phyloP scores from a whole-genome alignment of 2,329 filamentous ascomycete species.

The Ophiocordyceps camponoti-rufipedis region DNA sequence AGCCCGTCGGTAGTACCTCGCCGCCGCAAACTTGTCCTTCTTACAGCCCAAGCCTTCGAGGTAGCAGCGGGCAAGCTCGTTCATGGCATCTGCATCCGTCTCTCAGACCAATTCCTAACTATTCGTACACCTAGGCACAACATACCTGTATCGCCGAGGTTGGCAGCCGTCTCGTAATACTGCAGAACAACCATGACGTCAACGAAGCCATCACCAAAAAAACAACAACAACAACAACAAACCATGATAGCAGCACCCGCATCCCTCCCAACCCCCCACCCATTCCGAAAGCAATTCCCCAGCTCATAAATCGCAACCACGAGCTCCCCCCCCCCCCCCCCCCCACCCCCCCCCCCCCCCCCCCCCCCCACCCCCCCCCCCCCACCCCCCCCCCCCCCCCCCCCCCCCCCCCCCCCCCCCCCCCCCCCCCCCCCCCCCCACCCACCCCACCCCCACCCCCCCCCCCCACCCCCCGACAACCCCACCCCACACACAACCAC shows the following conservation, averaged over 20 bases:
- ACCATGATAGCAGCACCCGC: slow-evolving; percentile 64
- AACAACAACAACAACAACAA: slow-evolving; percentile 9
- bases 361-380: too few species aligned
- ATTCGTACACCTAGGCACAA: too few species aligned
- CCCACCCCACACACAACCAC: too few species aligned
- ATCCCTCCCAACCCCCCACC: slow-evolving; percentile 82
- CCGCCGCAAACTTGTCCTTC: slow-evolving; percentile 85
- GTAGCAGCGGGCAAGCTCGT: slow-evolving; percentile 92
- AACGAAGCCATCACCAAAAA: neutral
- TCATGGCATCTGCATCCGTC: slow-evolving; percentile 99
- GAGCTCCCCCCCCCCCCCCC: slow-evolving; percentile 83
- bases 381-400: too few species aligned
- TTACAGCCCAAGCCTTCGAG: slow-evolving; percentile 90
- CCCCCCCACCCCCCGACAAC: too few species aligned
- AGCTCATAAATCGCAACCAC: slow-evolving; percentile 94
- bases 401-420: too few species aligned
- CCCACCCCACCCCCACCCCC: too few species aligned
- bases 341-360: too few species aligned
- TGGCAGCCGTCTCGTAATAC: slow-evolving; percentile 96
- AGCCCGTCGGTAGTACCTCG: slow-evolving; percentile 81
- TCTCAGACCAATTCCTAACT: too few species aligned
- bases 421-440: too few species aligned
- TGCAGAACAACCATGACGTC: slow-evolving; percentile 17
- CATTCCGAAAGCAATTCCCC: slow-evolving; percentile 81
- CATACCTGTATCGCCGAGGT: slow-evolving; percentile 71